Percentiles rank a stretch among this genome's conserved stretches.
Conservation (phyloP, 345 rosid species). For the Acer negundo region DNA sequence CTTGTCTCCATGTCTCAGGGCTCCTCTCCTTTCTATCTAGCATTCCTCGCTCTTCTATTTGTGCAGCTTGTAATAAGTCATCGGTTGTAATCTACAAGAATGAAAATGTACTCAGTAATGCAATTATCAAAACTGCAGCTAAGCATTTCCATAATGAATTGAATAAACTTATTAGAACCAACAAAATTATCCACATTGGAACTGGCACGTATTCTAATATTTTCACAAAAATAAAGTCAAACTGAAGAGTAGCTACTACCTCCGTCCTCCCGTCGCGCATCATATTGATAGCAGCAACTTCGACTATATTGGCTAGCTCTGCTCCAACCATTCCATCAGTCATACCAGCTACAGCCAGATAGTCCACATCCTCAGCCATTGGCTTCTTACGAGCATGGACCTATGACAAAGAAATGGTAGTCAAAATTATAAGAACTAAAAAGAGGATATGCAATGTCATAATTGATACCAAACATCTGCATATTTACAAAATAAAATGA, state of each 20-base stretch:
- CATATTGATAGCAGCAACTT: constrained; percentile 92
- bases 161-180: neutral
- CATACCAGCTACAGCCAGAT: constrained; percentile 87
- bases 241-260: constrained; percentile 39
- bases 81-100: constrained; percentile 88
- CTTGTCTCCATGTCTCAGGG: constrained; percentile 78
- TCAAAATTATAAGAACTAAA: neutral
- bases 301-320: constrained; percentile 91
- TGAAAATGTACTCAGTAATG: constrained; percentile 15
- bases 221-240: constrained; percentile 1
- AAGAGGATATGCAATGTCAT: neutral
- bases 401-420: constrained; percentile 32
- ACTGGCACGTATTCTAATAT: neutral
- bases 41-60: constrained; percentile 95
- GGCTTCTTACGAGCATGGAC: constrained; percentile 98
- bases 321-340: constrained; percentile 99
- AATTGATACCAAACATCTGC: neutral
- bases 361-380: constrained; percentile 94
- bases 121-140: neutral
- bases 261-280: constrained; percentile 92
- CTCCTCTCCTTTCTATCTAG: constrained; percentile 85
- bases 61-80: constrained; percentile 93
- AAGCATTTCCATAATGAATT: neutral
- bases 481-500: neutral
- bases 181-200: neutral